These are phyloP conservation scores for Termitomyces eurrhizus DNA, from an alignment of 768 basidiomycete genomes.

Conservation along the genomic window DNA sequence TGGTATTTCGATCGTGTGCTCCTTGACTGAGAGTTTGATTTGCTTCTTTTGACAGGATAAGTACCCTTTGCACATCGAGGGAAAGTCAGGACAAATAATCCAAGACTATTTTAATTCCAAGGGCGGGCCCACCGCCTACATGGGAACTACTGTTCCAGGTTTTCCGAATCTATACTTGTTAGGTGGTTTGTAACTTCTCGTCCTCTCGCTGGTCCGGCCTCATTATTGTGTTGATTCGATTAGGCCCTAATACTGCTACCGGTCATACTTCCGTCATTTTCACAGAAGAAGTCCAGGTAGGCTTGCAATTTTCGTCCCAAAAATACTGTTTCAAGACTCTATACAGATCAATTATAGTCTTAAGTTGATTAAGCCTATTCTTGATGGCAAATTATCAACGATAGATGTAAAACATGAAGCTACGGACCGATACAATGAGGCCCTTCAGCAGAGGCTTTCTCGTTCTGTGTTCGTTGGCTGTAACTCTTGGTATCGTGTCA, in stretches of 20 bases:
- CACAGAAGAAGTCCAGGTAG: conserved; percentile 39
- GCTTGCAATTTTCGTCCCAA: not conserved
- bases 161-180: conserved; percentile 45
- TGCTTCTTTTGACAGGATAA: conserved; percentile 22
- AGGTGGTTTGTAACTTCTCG: conserved; percentile 25
- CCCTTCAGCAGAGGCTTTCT: conserved; percentile 17
- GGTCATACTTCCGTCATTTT: conserved; percentile 35
- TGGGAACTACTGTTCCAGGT: conserved; percentile 38
- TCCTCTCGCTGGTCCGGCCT: not conserved
- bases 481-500: conserved; percentile 37
- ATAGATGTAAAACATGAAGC: conserved; percentile 18
- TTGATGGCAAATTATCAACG: conserved; percentile 12
- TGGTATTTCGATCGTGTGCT: conserved; percentile 17
- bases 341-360: conserved; percentile 38
- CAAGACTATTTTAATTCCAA: conserved; percentile 35
- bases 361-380: conserved; percentile 20
- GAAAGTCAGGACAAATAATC: conserved; percentile 27
- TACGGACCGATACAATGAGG: conserved; percentile 19
- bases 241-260: conserved; percentile 41
- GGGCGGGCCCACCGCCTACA: conserved; percentile 41
- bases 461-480: conserved; percentile 27
- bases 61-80: conserved; percentile 30
- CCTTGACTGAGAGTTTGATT: not conserved
- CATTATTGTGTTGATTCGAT: not conserved
- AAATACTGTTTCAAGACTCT: not conserved